Conservation (phyloP, 2,329 filamentous ascomycete species). For the Pyrenophora tritici-repentis region DNA sequence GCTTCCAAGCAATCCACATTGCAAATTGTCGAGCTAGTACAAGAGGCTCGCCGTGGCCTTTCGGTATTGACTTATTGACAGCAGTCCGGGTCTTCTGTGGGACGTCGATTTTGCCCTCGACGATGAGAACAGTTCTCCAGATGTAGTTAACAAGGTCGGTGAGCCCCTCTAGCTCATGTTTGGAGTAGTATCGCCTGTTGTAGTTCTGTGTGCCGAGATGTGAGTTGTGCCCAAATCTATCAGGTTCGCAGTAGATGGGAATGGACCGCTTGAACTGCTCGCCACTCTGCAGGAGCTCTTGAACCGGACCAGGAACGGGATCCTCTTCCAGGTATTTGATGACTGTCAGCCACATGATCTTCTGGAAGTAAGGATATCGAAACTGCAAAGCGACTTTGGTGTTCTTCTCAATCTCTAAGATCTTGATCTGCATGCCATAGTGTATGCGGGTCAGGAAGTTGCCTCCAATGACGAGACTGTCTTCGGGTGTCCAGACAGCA, state of each 20-base stretch:
- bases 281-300: constrained; percentile 60
- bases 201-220: constrained; percentile 59
- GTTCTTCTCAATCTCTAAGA: constrained; percentile 69
- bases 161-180: constrained; percentile 65
- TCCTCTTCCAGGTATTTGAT: constrained; percentile 68
- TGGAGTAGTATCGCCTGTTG: constrained; percentile 66
- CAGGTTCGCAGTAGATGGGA: constrained; percentile 64
- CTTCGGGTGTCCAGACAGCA: constrained; percentile 71
- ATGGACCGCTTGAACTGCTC: constrained; percentile 60
- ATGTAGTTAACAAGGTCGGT: constrained; percentile 65
- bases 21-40: constrained; percentile 64
- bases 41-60: constrained; percentile 65
- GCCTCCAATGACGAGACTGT: constrained; percentile 72
- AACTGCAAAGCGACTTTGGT: constrained; percentile 70
- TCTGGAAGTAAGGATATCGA: constrained; percentile 70
- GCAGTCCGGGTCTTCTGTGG: constrained; percentile 63
- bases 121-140: constrained; percentile 66
- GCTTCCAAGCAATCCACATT: constrained; percentile 70
- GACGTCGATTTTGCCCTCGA: constrained; percentile 65
- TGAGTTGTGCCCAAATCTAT: constrained; percentile 58
- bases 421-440: constrained; percentile 68
- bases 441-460: constrained; percentile 70
- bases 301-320: constrained; percentile 63
- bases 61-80: constrained; percentile 67
- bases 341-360: constrained; percentile 71